Evolutionary conservation across 192 early-diverging fungal genomes (phyloP).

Genomic region (Dissophora ornata): DNA sequence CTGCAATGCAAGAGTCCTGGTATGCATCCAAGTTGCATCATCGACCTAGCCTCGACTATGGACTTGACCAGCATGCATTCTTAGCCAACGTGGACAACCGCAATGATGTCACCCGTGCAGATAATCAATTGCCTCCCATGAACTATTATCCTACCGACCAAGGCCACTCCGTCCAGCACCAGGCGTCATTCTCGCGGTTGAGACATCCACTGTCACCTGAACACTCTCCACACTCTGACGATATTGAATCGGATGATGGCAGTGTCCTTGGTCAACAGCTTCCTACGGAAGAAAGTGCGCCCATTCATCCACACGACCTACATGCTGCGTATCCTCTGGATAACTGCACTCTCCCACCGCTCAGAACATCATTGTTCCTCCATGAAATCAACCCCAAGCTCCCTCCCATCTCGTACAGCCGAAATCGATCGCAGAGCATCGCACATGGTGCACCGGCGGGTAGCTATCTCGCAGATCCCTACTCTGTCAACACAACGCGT

Average conservation of each 20-base stretch:
- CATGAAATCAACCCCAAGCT: constrained; percentile 29
- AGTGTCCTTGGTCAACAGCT: neutral
- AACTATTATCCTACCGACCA: neutral
- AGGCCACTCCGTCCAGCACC: neutral
- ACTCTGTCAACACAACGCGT: constrained; percentile 21
- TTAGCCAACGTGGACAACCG: neutral
- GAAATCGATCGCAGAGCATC: constrained; percentile 42
- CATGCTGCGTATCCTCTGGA: constrained; percentile 11
- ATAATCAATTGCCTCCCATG: neutral
- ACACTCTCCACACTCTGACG: constrained; percentile 36
- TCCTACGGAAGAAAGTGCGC: neutral
- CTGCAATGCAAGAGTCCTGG: constrained; percentile 19
- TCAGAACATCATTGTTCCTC: constrained; percentile 17
- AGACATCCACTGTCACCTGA: constrained; percentile 42
- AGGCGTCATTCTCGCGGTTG: constrained; percentile 6
- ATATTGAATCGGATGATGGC: constrained; percentile 34
- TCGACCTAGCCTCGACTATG: constrained; percentile 44
- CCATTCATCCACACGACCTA: neutral
- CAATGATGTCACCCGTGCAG: constrained; percentile 1
- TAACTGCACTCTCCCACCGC: constrained; percentile 31
- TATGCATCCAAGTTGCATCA: constrained; percentile 51
- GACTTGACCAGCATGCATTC: constrained; percentile 24
- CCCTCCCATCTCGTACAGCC: constrained; percentile 12
- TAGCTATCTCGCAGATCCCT: constrained; percentile 1
- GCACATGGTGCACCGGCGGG: neutral